phyloP scores from a whole-genome alignment of 169 alveolate genomes.

The Perkinsus chesapeaki region DNA sequence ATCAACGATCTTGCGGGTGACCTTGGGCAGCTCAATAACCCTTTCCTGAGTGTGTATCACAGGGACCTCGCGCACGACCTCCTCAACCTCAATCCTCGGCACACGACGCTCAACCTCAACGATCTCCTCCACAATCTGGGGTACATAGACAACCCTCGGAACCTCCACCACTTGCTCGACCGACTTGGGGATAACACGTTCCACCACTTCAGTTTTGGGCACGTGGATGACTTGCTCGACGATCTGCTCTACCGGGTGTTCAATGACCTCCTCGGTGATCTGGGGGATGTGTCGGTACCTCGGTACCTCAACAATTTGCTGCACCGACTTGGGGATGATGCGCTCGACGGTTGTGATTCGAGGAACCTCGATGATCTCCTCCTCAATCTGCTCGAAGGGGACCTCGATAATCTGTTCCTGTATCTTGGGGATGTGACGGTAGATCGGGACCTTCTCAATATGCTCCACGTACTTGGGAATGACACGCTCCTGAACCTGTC shows the following conservation, averaged over 20 bases:
- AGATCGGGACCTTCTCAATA: background rate
- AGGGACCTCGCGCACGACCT: background rate
- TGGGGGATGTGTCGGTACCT: background rate
- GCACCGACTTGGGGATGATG: background rate
- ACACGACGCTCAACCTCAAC: background rate
- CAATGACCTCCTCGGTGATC: background rate
- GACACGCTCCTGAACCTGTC: background rate
- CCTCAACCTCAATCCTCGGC: background rate
- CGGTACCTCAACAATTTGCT: background rate
- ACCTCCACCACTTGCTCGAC: background rate
- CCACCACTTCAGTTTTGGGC: conserved; percentile 1
- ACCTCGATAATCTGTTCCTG: background rate
- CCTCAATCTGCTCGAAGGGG: background rate
- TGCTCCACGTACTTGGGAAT: background rate
- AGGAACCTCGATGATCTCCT: background rate
- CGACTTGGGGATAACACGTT: background rate
- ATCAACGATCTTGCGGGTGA: background rate
- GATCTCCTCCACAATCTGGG: background rate
- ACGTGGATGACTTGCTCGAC: background rate
- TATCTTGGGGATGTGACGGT: background rate
- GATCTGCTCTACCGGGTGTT: background rate
- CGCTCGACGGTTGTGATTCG: background rate
- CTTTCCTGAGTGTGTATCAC: background rate
- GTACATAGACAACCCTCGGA: background rate
- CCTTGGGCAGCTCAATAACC: background rate